phyloP scores from a whole-genome alignment of 2,329 filamentous ascomycete species.

The Xylaria sp. region DNA sequence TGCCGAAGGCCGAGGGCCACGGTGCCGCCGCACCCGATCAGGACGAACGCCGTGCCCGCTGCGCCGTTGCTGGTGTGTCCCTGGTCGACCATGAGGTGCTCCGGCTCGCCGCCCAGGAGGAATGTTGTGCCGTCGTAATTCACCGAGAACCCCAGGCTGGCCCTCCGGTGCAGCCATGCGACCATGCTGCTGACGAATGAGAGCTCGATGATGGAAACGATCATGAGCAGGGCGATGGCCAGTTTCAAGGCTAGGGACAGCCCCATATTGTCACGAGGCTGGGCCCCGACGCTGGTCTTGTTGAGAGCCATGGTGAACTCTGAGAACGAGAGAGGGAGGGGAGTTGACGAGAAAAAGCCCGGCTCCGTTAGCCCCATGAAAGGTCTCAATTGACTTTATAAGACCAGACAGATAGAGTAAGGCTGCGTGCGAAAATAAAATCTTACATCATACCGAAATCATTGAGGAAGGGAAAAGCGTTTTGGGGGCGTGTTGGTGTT shows the following conservation, averaged over 20 bases:
- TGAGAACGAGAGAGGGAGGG: neutral
- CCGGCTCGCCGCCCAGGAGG: slow-evolving; percentile 36
- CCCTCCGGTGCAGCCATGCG: slow-evolving; percentile 40
- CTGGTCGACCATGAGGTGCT: slow-evolving; percentile 41
- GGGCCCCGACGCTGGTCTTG: neutral
- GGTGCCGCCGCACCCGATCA: slow-evolving; percentile 39
- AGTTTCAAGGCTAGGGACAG: slow-evolving; percentile 26
- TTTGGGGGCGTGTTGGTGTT: neutral
- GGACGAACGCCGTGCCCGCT: slow-evolving; percentile 40
- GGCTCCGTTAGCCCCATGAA: neutral
- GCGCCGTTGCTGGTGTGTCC: slow-evolving; percentile 48
- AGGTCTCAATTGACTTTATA: slow-evolving; percentile 18
- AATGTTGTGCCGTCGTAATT: slow-evolving; percentile 26
- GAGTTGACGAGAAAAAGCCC: neutral
- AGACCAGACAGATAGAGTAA: neutral
- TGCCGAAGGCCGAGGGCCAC: slow-evolving; percentile 36
- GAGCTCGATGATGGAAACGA: slow-evolving; percentile 44
- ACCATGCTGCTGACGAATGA: slow-evolving; percentile 44
- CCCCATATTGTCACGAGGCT: neutral
- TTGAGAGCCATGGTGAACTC: slow-evolving; percentile 1
- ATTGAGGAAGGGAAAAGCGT: neutral
- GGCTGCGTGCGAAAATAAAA: neutral
- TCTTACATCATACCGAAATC: neutral
- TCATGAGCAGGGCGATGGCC: slow-evolving; percentile 38
- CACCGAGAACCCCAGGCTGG: slow-evolving; percentile 34